A percentile compares a stretch with the other conserved stretches of the same genome.
Conservation (phyloP, 2,329 filamentous ascomycete genomes). For the Sporothrix luriei region DNA sequence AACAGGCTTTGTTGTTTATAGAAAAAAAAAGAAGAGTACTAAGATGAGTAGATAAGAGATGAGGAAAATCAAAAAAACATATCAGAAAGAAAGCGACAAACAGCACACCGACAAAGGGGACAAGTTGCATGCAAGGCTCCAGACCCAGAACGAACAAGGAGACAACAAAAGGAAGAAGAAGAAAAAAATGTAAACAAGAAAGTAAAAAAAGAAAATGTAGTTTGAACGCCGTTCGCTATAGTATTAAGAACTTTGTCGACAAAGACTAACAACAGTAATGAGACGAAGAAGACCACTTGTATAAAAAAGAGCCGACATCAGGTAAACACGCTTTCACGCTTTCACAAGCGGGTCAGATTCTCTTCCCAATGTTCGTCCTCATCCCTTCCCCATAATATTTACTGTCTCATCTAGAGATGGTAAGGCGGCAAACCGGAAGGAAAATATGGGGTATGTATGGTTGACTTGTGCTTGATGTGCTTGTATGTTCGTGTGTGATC, state of each 20-base stretch:
- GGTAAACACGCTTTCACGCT: slow-evolving; percentile 5
- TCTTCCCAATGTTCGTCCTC: slow-evolving; percentile 2
- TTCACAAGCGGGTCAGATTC: not conserved
- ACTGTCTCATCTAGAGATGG: not conserved
- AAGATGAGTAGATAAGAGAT: slow-evolving; percentile 12
- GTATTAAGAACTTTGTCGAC: slow-evolving; percentile 28
- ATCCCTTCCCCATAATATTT: not conserved
- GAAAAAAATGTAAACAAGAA: not conserved
- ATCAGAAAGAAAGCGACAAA: not conserved
- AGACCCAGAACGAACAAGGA: slow-evolving; percentile 5
- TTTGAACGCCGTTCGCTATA: slow-evolving; percentile 38
- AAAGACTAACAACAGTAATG: slow-evolving; percentile 1
- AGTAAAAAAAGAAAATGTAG: slow-evolving; percentile 1
- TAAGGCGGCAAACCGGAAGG: not conserved
- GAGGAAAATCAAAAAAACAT: not conserved
- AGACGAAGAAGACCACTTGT: not conserved
- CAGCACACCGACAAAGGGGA: not conserved
- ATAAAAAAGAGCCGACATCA: not conserved
- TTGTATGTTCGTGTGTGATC: slow-evolving; percentile 20
- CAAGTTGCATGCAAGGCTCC: not conserved
- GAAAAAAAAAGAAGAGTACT: not conserved
- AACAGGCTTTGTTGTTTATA: slow-evolving; percentile 23
- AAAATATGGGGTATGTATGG: not conserved
- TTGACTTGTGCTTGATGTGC: not conserved
- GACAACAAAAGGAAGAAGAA: not conserved